Conservation (phyloP, 129 eudicot genomes). For the Pseudognaphalium luteoalbum region DNA sequence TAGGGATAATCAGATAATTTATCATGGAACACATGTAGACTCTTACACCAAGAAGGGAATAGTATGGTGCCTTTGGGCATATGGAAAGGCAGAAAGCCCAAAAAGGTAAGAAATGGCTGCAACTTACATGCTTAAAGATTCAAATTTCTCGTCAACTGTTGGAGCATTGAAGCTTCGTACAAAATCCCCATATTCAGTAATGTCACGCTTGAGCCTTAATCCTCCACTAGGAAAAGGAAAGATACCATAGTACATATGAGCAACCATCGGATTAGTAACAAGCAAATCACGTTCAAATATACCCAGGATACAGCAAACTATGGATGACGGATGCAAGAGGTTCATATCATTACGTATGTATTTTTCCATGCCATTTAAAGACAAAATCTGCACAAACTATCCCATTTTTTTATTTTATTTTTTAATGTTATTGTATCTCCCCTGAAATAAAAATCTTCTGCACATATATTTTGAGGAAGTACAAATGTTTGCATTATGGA, state of each 20-base stretch:
- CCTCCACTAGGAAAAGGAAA: slow-evolving; percentile 67
- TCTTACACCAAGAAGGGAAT: not conserved
- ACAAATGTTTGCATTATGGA: not conserved
- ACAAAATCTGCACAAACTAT: not conserved
- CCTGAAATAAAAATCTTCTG: not conserved
- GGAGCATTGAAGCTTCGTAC: slow-evolving; percentile 97
- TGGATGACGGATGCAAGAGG: not conserved
- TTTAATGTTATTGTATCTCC: not conserved
- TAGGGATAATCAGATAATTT: not conserved
- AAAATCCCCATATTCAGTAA: slow-evolving; percentile 95
- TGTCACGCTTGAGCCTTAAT: slow-evolving; percentile 93
- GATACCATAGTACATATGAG: not conserved
- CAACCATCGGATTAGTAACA: not conserved
- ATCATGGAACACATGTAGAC: not conserved
- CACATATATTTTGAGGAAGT: not conserved
- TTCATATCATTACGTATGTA: not conserved
- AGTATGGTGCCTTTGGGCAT: not conserved
- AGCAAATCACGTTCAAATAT: not conserved
- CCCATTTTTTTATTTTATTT: not conserved
- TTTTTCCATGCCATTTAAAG: not conserved
- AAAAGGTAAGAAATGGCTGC: not conserved
- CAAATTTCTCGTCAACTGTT: slow-evolving; percentile 92
- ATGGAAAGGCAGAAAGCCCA: not conserved
- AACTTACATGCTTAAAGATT: slow-evolving; percentile 94
- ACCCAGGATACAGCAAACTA: not conserved